Evolutionary conservation across 176 grass and related monocot genomes (phyloP).

Genomic region (Canna indica): DNA sequence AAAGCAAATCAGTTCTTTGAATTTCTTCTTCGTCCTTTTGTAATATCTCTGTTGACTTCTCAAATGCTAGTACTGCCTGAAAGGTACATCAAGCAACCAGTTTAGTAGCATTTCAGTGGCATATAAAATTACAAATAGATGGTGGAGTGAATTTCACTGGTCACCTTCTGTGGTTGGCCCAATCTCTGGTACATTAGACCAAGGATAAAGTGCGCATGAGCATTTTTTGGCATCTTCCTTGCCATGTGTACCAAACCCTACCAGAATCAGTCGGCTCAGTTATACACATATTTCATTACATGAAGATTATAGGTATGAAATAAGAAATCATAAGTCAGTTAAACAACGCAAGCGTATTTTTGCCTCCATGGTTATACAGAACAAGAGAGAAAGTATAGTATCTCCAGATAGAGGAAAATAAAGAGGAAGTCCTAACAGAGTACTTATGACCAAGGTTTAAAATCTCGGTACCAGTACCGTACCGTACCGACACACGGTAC

Average conservation of each 20-base stretch:
- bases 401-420: too few relatives aligned
- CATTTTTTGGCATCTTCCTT: conserved; percentile 88
- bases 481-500: too few relatives aligned
- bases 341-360: background rate
- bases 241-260: conserved; percentile 89
- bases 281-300: background rate
- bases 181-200: conserved; percentile 98
- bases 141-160: conserved; percentile 8
- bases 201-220: conserved; percentile 88
- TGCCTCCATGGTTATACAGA: background rate
- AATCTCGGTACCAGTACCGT: too few relatives aligned
- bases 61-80: conserved; percentile 71
- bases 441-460: too few relatives aligned
- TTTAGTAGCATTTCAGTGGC: conserved; percentile 25
- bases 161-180: conserved; percentile 96
- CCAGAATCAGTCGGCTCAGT: conserved; percentile 13
- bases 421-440: too few relatives aligned
- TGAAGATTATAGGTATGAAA: background rate
- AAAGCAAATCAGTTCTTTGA: conserved; percentile 73
- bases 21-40: conserved; percentile 85
- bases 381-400: background rate
- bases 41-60: conserved; percentile 92
- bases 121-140: conserved; percentile 5
- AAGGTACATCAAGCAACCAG: conserved; percentile 21
- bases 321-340: background rate